Conservation (phyloP, 1,284 basidiomycete genomes). For the Rhodotorula sp. region DNA sequence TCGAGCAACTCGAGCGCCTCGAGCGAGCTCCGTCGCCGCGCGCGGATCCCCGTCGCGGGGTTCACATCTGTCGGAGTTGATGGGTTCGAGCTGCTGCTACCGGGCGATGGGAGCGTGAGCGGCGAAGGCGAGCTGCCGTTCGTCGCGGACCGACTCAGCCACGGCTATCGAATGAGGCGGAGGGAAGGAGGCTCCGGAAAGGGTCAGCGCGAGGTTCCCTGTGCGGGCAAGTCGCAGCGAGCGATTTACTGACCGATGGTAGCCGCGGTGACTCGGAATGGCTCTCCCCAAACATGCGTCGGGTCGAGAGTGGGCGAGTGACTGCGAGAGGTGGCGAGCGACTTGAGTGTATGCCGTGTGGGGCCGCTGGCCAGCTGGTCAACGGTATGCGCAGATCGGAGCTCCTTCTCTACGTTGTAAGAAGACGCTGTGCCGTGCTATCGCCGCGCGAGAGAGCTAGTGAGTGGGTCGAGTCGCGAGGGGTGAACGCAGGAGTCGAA, state of each 20-base stretch:
- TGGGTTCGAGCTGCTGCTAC: not conserved
- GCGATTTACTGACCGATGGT: slow-evolving; percentile 17
- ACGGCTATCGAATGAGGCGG: slow-evolving; percentile 6
- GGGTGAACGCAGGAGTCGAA: no score
- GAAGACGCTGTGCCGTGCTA: no score
- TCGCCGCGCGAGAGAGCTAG: no score
- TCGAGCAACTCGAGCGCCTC: slow-evolving; percentile 11
- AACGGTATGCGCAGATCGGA: no score
- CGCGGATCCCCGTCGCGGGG: not conserved
- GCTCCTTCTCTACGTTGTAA: no score
- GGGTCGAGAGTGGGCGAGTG: not conserved
- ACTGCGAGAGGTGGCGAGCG: not conserved
- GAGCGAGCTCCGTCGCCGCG: slow-evolving; percentile 3
- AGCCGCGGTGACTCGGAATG: slow-evolving; percentile 26
- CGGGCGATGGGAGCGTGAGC: slow-evolving; percentile 9
- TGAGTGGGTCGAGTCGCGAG: no score
- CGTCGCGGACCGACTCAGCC: not conserved
- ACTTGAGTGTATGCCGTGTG: slow-evolving; percentile 9
- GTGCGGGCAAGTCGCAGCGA: not conserved
- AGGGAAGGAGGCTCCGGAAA: not conserved
- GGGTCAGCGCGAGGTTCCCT: no score
- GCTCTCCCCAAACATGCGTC: slow-evolving; percentile 33
- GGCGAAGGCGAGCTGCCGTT: slow-evolving; percentile 25
- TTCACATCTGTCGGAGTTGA: not conserved
- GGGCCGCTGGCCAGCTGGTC: no score